phyloP scores from a whole-genome alignment of 345 rosid genomes.

The Citrus inodora region DNA sequence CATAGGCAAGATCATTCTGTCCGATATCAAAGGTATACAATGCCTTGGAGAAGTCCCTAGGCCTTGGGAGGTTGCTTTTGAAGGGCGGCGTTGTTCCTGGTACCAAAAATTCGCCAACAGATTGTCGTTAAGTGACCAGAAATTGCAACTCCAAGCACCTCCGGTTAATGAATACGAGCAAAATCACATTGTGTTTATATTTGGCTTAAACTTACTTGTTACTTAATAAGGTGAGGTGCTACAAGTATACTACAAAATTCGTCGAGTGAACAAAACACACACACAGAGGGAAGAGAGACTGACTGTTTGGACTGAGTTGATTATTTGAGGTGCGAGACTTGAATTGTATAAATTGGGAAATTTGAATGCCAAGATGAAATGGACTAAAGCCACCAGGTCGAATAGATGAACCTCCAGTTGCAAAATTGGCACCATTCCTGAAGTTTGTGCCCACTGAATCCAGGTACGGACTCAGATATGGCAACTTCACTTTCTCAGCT shows the following conservation, averaged over 20 bases:
- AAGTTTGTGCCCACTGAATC: conserved; percentile 62
- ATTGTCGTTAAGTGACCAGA: neutral
- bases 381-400: conserved; percentile 59
- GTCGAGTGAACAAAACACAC: neutral
- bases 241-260: neutral
- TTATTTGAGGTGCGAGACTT: conserved; percentile 43
- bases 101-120: neutral
- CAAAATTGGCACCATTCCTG: conserved; percentile 71
- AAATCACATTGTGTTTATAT: neutral
- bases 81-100: conserved; percentile 17
- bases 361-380: conserved; percentile 61
- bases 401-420: conserved; percentile 70
- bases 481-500: conserved; percentile 60
- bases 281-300: neutral
- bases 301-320: conserved; percentile 28
- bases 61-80: conserved; percentile 52
- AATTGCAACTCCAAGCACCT: neutral
- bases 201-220: neutral
- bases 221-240: neutral
- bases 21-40: conserved; percentile 70
- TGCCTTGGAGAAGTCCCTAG: conserved; percentile 64
- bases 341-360: conserved; percentile 53
- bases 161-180: neutral
- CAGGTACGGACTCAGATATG: conserved; percentile 60
- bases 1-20: conserved; percentile 62